These are phyloP conservation scores for Pseudogymnoascus sp. DNA, from an alignment of 2,329 filamentous ascomycete genomes.

Conservation along the genomic window DNA sequence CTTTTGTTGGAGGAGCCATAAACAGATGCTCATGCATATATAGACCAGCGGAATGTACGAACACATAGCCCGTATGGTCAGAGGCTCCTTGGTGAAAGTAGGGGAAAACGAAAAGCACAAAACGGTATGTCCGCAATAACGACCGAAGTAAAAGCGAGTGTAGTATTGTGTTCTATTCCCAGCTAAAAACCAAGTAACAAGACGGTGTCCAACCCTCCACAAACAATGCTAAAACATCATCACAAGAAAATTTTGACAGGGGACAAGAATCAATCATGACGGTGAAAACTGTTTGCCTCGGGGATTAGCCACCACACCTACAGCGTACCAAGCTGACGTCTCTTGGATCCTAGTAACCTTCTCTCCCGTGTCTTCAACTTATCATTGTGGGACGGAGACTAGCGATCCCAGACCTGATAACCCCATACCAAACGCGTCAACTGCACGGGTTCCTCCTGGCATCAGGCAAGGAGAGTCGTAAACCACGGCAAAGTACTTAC, in stretches of 20 bases:
- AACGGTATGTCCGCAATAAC: not conserved
- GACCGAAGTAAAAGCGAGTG: slow-evolving; percentile 1
- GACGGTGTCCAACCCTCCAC: not conserved
- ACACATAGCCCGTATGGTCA: not conserved
- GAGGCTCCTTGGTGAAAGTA: not conserved
- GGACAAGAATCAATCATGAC: not conserved
- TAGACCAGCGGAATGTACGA: not conserved
- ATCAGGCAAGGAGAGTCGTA: not conserved
- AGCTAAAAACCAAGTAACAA: not conserved
- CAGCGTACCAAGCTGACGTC: not conserved
- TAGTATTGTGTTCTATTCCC: not conserved
- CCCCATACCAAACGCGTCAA: not conserved
- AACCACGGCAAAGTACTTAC: not conserved
- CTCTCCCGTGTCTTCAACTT: not conserved
- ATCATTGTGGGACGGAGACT: not conserved
- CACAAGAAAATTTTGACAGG: not conserved
- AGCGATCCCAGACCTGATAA: not conserved
- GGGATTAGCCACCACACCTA: slow-evolving; percentile 5
- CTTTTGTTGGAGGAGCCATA: not conserved
- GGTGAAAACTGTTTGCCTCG: not conserved
- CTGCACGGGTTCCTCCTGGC: not conserved
- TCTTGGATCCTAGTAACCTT: not conserved
- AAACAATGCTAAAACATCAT: not conserved
- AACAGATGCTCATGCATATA: slow-evolving; percentile 1
- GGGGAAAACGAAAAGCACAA: not conserved